Conservation (phyloP, 768 basidiomycete species). For the Pisolithus sp. region DNA sequence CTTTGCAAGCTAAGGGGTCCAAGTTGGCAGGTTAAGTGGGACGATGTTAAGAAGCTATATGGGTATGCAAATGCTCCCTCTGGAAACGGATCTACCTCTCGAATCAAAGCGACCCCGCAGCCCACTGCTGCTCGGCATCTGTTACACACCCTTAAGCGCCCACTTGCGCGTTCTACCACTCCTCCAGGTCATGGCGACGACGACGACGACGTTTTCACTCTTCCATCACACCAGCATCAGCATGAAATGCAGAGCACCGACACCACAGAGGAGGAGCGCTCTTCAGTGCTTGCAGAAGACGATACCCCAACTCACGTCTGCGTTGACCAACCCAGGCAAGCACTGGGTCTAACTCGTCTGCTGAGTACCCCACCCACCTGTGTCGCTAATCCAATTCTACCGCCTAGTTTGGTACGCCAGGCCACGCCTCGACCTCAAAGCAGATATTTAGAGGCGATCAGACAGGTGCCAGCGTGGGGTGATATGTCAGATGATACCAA, state of each 20-base stretch:
- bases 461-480: constrained; percentile 27
- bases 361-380: constrained; percentile 8
- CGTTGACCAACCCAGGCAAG: constrained; percentile 4
- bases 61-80: constrained; percentile 29
- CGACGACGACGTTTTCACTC: constrained; percentile 37
- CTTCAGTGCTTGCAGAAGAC: constrained; percentile 19
- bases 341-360: constrained; percentile 8
- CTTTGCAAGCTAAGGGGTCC: constrained; percentile 74
- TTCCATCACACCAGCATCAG: constrained; percentile 40
- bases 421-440: constrained; percentile 25
- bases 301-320: constrained; percentile 8
- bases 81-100: constrained; percentile 5
- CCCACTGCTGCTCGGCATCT: constrained; percentile 9
- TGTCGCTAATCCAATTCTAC: constrained; percentile 20
- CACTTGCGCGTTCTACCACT: constrained; percentile 16
- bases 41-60: constrained; percentile 53
- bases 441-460: constrained; percentile 6
- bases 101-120: constrained; percentile 12
- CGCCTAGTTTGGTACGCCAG: constrained; percentile 21
- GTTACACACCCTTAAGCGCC: constrained; percentile 17
- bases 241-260: constrained; percentile 17
- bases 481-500: constrained; percentile 33
- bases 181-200: constrained; percentile 33
- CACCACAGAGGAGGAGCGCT: constrained; percentile 7
- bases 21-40: constrained; percentile 83